Percentiles rank a stretch among this genome's conserved stretches.
These are phyloP conservation scores for Saccharomycopsis crataegensis DNA, from an alignment of 1,139 yeast genomes.

Conservation along the genomic window DNA sequence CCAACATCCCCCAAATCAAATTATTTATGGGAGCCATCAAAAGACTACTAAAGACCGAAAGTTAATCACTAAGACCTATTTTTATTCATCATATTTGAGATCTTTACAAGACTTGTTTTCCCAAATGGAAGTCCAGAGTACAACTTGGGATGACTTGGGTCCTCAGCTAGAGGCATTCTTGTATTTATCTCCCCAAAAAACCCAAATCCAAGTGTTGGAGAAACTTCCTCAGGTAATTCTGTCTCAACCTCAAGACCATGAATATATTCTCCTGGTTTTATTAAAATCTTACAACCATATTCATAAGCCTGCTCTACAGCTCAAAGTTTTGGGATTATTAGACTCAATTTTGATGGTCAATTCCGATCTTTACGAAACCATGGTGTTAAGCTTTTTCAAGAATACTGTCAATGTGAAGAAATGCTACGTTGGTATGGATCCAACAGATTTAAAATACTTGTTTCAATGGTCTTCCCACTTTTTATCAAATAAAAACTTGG, in stretches of 20 bases:
- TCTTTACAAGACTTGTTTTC: no score
- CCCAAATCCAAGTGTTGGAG: neutral
- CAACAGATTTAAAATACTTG: constrained; percentile 7
- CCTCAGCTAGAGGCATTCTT: constrained; percentile 6
- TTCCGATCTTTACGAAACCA: neutral
- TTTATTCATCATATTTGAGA: no score
- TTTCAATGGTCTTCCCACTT: constrained; percentile 9
- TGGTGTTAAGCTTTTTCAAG: constrained; percentile 2
- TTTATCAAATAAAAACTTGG: neutral
- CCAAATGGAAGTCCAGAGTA: neutral
- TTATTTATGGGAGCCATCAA: no score
- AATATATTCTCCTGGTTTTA: neutral
- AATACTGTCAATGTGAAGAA: constrained; percentile 2
- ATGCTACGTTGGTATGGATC: constrained; percentile 5
- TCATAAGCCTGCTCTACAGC: neutral
- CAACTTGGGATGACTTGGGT: constrained; percentile 7
- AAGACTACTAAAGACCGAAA: no score
- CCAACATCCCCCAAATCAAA: no score
- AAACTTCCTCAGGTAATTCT: neutral
- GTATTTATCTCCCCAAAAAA: neutral
- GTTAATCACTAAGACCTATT: no score
- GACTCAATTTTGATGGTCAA: neutral
- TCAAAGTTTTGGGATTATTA: constrained; percentile 1
- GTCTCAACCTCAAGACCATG: neutral
- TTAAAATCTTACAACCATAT: constrained; percentile 9